phyloP scores from a whole-genome alignment of 2,329 filamentous ascomycete genomes.

The Aspergillus floridensis region DNA sequence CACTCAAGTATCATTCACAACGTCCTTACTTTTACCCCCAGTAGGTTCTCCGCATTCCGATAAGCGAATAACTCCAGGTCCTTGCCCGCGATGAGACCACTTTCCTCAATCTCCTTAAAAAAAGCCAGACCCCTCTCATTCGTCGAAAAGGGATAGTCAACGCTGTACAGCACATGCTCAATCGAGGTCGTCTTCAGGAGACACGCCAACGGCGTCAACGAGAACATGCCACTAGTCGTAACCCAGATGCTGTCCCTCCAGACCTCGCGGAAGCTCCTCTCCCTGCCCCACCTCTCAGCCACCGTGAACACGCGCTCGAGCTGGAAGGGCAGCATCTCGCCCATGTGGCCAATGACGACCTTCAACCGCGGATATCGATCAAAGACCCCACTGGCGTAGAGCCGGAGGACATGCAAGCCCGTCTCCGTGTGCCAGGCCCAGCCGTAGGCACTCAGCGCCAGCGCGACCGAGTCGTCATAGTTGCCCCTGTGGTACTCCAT shows the following conservation, averaged over 20 bases:
- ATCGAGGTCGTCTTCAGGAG: constrained; percentile 4
- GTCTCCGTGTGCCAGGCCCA: constrained; percentile 42
- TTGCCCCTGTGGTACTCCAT: constrained; percentile 36
- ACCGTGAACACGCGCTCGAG: constrained; percentile 42
- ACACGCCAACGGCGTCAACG: constrained; percentile 7
- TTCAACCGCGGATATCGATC: constrained; percentile 55
- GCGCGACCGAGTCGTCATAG: constrained; percentile 25
- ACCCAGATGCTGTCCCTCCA: constrained; percentile 35
- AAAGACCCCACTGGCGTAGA: constrained; percentile 56
- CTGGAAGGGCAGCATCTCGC: constrained; percentile 55
- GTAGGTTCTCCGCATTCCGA: constrained; percentile 52
- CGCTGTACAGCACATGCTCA: constrained; percentile 12
- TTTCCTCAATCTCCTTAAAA: constrained; percentile 49
- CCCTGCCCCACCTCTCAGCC: constrained; percentile 2
- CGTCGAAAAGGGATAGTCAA: constrained; percentile 47
- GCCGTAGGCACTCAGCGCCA: constrained; percentile 20
- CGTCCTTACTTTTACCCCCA: constrained; percentile 22
- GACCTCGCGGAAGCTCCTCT: constrained; percentile 44
- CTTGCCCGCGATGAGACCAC: constrained; percentile 50
- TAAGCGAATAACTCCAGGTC: constrained; percentile 52
- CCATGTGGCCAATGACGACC: constrained; percentile 55
- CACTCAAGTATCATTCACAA: not conserved
- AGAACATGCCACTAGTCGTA: constrained; percentile 12
- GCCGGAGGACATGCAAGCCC: constrained; percentile 35
- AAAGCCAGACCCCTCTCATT: constrained; percentile 51